Conservation (phyloP, 2,329 filamentous ascomycete genomes). For the Arthrobotrys sinensis region DNA sequence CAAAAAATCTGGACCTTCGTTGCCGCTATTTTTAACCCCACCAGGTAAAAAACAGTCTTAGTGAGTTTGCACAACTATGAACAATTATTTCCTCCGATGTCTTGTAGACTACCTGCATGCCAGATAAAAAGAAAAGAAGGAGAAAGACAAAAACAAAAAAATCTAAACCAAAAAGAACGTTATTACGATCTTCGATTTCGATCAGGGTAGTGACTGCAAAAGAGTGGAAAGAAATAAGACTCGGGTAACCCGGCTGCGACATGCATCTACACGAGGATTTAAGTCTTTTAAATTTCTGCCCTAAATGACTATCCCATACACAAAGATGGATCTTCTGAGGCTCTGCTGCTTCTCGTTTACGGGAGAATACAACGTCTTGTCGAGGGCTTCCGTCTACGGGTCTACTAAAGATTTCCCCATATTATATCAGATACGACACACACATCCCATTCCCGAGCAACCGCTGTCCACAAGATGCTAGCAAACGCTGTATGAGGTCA, state of each 20-base stretch:
- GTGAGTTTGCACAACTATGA: conserved; percentile 16
- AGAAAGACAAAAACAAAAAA: conserved; percentile 1
- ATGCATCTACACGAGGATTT: conserved; percentile 32
- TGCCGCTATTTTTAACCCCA: conserved; percentile 54
- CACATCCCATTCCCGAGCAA: conserved; percentile 22
- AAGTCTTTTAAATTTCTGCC: conserved; percentile 25
- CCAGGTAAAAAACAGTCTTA: conserved; percentile 8
- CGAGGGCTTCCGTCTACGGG: conserved; percentile 20
- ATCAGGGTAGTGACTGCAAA: conserved; percentile 13
- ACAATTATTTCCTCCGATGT: conserved; percentile 7
- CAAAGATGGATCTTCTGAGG: conserved; percentile 43
- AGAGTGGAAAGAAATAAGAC: conserved; percentile 29
- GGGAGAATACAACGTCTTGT: conserved; percentile 57
- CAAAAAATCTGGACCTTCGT: conserved; percentile 25
- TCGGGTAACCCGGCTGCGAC: conserved; percentile 59
- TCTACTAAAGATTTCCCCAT: conserved; percentile 42
- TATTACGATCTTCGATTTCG: conserved; percentile 22
- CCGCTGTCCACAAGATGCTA: conserved; percentile 21
- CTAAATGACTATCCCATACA: conserved; percentile 26
- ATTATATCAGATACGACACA: conserved; percentile 25
- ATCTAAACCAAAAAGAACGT: conserved; percentile 9
- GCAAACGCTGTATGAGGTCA: conserved; percentile 41
- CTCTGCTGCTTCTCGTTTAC: conserved; percentile 55
- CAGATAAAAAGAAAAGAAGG: conserved; percentile 9
- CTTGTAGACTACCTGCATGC: conserved; percentile 20